phyloP scores from a whole-genome alignment of 306 rosid species.

The Quercus berberidifolia region DNA sequence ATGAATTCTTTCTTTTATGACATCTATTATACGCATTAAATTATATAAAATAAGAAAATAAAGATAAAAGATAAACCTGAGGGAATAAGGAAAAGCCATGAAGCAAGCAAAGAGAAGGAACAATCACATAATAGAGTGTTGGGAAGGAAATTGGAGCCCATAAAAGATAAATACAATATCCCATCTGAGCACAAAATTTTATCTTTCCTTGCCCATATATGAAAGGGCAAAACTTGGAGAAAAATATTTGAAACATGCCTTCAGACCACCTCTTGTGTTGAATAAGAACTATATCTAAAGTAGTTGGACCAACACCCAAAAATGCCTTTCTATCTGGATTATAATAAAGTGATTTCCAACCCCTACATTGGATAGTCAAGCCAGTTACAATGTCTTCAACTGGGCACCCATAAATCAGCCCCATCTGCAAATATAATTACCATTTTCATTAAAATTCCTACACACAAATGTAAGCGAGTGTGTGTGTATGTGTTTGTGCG shows the following conservation, averaged over 20 bases:
- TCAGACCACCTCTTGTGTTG: conserved; percentile 65
- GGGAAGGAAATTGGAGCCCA: conserved; percentile 75
- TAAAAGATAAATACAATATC: conserved; percentile 46
- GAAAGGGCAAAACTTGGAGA: conserved; percentile 77
- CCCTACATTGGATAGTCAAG: conserved; percentile 51
- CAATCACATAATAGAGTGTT: conserved; percentile 37
- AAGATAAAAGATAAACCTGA: conserved; percentile 29
- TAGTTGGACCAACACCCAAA: conserved; percentile 64
- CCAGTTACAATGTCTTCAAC: conserved; percentile 67
- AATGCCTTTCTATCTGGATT: conserved; percentile 59
- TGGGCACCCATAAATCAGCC: conserved; percentile 64
- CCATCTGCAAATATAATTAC: conserved; percentile 43
- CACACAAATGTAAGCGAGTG: not conserved
- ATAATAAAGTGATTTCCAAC: conserved; percentile 72
- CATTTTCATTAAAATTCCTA: not conserved
- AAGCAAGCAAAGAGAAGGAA: conserved; percentile 60
- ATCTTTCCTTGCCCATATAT: conserved; percentile 61
- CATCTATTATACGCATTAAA: not conserved
- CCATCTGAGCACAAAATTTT: conserved; percentile 48
- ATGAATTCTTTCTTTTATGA: no score
- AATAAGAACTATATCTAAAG: conserved; percentile 38
- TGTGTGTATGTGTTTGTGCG: not conserved
- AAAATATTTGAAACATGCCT: conserved; percentile 55
- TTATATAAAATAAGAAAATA: not conserved
- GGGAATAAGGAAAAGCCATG: conserved; percentile 60